A percentile compares a stretch with the other conserved stretches of the same genome.
Conservation (phyloP, 306 rosid genomes). For the Glycine tomentella region DNA sequence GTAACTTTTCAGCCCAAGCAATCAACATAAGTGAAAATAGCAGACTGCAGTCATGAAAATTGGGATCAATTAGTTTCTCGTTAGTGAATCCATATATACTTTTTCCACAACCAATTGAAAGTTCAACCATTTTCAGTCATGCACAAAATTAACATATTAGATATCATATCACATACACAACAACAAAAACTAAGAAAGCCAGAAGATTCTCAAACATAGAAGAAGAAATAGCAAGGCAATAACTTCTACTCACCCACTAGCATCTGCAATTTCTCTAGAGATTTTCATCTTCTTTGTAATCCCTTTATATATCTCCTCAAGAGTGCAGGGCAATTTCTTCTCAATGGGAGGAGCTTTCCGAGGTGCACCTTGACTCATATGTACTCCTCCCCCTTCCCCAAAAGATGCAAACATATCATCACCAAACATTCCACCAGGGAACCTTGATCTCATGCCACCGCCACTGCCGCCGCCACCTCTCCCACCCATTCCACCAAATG, state of each 20-base stretch:
- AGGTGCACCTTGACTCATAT: constrained; percentile 51
- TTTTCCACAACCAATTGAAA: constrained; percentile 9
- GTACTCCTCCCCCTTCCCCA: constrained; percentile 55
- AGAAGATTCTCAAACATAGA: background rate
- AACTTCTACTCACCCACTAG: constrained; percentile 58
- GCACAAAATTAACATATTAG: background rate
- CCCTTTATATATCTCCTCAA: constrained; percentile 69
- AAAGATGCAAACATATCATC: constrained; percentile 65
- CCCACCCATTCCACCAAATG: constrained; percentile 74
- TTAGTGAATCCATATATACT: background rate
- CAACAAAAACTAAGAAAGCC: background rate
- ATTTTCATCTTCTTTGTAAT: constrained; percentile 72
- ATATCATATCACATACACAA: background rate
- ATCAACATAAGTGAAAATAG: background rate
- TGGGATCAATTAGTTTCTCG: background rate
- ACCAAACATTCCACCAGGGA: constrained; percentile 64
- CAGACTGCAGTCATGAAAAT: background rate
- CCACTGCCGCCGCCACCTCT: constrained; percentile 51
- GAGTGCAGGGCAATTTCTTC: constrained; percentile 65
- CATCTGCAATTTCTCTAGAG: constrained; percentile 66
- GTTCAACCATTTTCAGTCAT: background rate
- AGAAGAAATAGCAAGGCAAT: constrained; percentile 2
- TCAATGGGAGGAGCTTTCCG: constrained; percentile 69
- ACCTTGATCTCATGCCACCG: constrained; percentile 60
- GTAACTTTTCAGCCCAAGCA: background rate